These are phyloP conservation scores for Corynascus novoguineensis DNA, from an alignment of 495 filamentous ascomycete species.

Conservation along the genomic window DNA sequence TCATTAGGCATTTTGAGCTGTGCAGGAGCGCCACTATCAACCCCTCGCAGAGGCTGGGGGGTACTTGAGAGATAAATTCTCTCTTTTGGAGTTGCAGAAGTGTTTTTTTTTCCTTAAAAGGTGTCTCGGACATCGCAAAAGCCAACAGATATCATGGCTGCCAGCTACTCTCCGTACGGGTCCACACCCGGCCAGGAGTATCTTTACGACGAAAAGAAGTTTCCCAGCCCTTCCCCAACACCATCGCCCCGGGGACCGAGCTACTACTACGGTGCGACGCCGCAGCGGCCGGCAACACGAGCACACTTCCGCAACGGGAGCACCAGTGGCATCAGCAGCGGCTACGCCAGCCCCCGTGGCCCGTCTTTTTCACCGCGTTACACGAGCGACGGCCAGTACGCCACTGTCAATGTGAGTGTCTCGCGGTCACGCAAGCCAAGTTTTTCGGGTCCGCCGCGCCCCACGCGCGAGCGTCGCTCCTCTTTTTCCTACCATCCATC, in stretches of 20 bases:
- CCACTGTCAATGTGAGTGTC: conserved; percentile 52
- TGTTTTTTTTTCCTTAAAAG: no score
- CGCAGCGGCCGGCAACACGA: conserved; percentile 44
- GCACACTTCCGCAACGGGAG: conserved; percentile 43
- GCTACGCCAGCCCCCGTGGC: conserved; percentile 32
- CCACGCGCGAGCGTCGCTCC: conserved; percentile 44
- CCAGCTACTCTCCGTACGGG: conserved; percentile 43
- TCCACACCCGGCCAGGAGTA: conserved; percentile 37
- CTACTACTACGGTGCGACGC: conserved; percentile 42
- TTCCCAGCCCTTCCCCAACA: conserved; percentile 45
- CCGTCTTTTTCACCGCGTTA: conserved; percentile 46
- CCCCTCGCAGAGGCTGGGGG: conserved; percentile 23
- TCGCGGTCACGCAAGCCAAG: conserved; percentile 44
- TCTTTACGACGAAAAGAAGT: conserved; percentile 38
- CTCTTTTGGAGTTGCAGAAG: conserved; percentile 14
- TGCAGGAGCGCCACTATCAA: conserved; percentile 22
- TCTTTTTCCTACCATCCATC: conserved; percentile 51
- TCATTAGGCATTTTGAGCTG: conserved; percentile 11
- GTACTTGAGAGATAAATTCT: conserved; percentile 11
- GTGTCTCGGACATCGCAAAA: conserved; percentile 34
- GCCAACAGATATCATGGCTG: conserved; percentile 41
- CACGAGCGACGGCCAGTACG: conserved; percentile 52
- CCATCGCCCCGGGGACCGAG: conserved; percentile 44
- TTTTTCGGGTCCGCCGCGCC: conserved; percentile 38
- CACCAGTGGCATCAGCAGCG: conserved; percentile 20